Base-by-base conservation (phyloP, 176 grass and related monocot species). In the Avena insularis region DNA sequence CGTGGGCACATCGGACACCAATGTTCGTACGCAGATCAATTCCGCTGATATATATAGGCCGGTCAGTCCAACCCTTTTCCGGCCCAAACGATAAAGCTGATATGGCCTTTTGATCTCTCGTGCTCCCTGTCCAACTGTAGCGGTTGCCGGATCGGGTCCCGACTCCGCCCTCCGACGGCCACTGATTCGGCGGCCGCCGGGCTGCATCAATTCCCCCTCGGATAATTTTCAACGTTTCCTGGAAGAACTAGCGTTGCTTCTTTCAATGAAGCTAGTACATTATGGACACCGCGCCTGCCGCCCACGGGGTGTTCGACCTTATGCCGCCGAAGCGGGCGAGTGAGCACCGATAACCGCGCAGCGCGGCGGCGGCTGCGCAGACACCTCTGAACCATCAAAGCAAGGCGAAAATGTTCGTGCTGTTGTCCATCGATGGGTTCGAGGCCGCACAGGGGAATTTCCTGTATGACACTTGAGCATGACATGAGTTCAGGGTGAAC, bases 231-330 rank as follows among this genome's bases (percentile, higher is more conserved):
- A 2, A 3, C 23, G n/a, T 53, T 76, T 27, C 12, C 3, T 14
- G 21, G 71, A n/a, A 8, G 43, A 46, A 43, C 17, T 72, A 20
- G 21, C 38, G 40, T 75, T 49, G 11, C 27, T 56, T 35, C 38
- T 73, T 29, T 75, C 21, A 12, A 17, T 53, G 12, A 8, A 51
- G 73, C 25, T 76, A 25, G 25, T 25, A 33, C 13, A 27, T 16
- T 15, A 53, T 51, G 23, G 23, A 3, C 48, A 76, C 73, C 13
- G 23, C 73, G 3, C 23, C 72, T 53, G 48, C 46, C 35, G 51
- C 78, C 71, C 40, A 15, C 20, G 7, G 59, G 62, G 79, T 71
- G 78, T 67, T 90, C 83, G 71, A 78, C 83, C 9, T 61, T 71
- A 77, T 56, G 88, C 1, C 77, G 16, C 67, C 5, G 9, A 73